Percentiles rank a stretch among this genome's conserved stretches.
phyloP scores from a whole-genome alignment of 805 yeast genomes.

The Debaryomyces castellii region DNA sequence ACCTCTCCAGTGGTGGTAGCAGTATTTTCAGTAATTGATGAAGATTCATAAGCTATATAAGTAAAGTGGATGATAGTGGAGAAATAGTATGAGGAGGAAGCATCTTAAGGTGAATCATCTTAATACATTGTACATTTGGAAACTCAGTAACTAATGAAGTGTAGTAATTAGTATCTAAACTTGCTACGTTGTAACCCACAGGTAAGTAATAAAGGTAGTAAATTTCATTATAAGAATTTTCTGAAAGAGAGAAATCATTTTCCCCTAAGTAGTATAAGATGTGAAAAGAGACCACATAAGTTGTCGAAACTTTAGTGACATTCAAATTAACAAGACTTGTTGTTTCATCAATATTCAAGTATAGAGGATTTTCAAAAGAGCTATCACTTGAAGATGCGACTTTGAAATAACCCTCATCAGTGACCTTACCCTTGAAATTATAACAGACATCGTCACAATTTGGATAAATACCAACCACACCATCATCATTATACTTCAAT shows the following conservation, averaged over 20 bases:
- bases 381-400: slow-evolving; percentile 4
- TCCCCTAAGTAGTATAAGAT: slow-evolving; percentile 2
- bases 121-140: neutral
- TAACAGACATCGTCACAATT: slow-evolving; percentile 6
- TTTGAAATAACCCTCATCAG: slow-evolving; percentile 9
- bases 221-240: neutral
- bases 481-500: slow-evolving; percentile 5
- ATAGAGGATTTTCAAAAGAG: slow-evolving; percentile 1
- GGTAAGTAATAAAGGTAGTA: neutral
- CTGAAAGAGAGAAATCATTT: neutral
- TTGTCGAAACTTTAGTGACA: slow-evolving; percentile 5
- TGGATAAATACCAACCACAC: slow-evolving; percentile 7
- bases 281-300: slow-evolving; percentile 3
- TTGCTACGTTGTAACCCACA: neutral
- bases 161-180: neutral
- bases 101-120: neutral
- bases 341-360: slow-evolving; percentile 6
- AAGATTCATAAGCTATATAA: too few species aligned
- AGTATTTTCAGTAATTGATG: too few species aligned
- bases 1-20: too few species aligned
- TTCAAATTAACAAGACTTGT: slow-evolving; percentile 5
- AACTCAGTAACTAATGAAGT: neutral
- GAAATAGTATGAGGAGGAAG: neutral
- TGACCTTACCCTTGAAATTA: slow-evolving; percentile 6
- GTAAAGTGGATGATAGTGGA: neutral